phyloP scores from a whole-genome alignment of 2,329 filamentous ascomycete species.

The Penicillium aurantiogriseum region DNA sequence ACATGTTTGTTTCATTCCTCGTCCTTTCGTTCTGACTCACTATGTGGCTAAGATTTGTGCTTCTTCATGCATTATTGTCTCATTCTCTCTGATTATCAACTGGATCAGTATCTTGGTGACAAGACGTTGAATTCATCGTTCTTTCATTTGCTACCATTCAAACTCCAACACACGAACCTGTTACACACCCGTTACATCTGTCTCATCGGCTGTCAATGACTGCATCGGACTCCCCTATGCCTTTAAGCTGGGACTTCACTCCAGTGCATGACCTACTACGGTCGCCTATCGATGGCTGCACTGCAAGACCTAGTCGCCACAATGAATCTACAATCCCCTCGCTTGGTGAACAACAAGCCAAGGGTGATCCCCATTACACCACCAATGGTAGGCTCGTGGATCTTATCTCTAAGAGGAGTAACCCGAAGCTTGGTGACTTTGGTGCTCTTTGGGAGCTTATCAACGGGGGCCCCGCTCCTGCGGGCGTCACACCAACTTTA shows the following conservation, averaged over 20 bases:
- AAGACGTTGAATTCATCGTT: not conserved
- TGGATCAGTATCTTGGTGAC: not conserved
- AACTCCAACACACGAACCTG: not conserved
- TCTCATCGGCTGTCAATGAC: conserved; percentile 30
- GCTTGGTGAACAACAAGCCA: conserved; percentile 7
- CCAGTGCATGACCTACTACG: conserved; percentile 46
- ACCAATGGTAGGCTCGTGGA: not conserved
- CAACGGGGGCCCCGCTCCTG: conserved; percentile 20
- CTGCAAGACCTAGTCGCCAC: conserved; percentile 12
- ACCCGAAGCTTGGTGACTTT: conserved; percentile 45
- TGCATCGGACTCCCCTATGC: conserved; percentile 20
- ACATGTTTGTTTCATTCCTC: not conserved
- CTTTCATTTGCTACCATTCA: not conserved
- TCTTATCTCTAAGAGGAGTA: conserved; percentile 5
- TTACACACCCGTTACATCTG: not conserved
- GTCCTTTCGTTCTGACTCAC: conserved; percentile 10
- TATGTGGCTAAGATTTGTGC: conserved; percentile 6
- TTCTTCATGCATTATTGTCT: not conserved
- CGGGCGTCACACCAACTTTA: conserved; percentile 1
- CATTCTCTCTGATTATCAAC: not conserved
- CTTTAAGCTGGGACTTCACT: conserved; percentile 47
- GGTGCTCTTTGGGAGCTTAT: conserved; percentile 43
- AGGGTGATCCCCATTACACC: not conserved
- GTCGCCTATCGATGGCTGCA: conserved; percentile 28
- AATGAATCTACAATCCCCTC: conserved; percentile 9